These are phyloP conservation scores for Podila verticillata DNA, from an alignment of 192 early-diverging fungal species.

Conservation along the genomic window DNA sequence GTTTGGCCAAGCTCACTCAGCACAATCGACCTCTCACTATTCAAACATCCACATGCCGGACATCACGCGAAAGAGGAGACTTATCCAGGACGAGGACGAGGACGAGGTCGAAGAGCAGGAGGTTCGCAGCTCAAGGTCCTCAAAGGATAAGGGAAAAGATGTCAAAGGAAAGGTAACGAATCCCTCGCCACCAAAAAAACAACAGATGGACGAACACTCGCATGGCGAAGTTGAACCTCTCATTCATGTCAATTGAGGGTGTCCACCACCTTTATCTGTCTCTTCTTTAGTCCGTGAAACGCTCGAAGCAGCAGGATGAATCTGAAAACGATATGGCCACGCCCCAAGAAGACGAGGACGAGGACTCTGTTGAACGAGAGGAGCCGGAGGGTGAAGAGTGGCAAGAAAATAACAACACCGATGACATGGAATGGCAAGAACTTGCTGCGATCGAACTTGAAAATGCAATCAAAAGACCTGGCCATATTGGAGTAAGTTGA, in stretches of 20 bases:
- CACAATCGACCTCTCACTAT: background rate
- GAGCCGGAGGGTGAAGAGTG: constrained; percentile 27
- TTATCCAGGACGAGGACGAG: constrained; percentile 40
- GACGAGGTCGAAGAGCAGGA: constrained; percentile 6
- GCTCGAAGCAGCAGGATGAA: constrained; percentile 3
- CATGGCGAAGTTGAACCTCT: too few relatives aligned
- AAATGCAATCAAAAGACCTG: constrained; percentile 13
- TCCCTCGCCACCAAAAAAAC: constrained; percentile 14
- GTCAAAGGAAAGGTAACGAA: constrained; percentile 21
- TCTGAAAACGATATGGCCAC: constrained; percentile 1
- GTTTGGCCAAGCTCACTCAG: background rate
- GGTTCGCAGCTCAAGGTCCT: background rate
- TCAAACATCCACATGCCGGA: background rate
- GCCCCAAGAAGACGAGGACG: constrained; percentile 1
- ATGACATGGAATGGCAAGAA: constrained; percentile 16
- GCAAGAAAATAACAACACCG: background rate
- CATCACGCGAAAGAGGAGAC: constrained; percentile 34
- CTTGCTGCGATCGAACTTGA: constrained; percentile 13
- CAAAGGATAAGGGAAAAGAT: background rate
- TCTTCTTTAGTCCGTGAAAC: background rate
- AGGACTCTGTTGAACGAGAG: constrained; percentile 13
- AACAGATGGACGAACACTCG: background rate
- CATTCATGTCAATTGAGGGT: background rate
- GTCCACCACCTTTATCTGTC: background rate
- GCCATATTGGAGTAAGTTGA: constrained; percentile 21